Evolutionary conservation across 306 rosid species (phyloP).

Genomic region (Phaseolus lunatus): DNA sequence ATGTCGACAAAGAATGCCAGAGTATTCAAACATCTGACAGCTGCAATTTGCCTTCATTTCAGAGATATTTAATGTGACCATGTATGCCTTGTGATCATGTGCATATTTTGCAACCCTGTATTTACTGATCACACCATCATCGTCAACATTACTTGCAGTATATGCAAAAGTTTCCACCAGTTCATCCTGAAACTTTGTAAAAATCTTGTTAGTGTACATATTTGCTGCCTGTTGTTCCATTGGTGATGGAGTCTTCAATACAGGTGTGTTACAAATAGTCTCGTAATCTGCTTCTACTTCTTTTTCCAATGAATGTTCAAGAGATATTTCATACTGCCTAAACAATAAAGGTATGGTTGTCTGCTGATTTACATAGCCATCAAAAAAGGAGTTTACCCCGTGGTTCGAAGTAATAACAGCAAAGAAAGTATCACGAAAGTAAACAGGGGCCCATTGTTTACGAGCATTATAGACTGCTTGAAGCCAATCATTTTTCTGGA

Average conservation of each 20-base stretch:
- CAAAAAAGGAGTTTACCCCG: conserved; percentile 68
- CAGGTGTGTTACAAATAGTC: conserved; percentile 68
- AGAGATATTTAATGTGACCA: conserved; percentile 59
- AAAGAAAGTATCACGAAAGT: conserved; percentile 77
- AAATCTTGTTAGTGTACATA: conserved; percentile 69
- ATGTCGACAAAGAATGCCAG: conserved; percentile 76
- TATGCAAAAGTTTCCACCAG: conserved; percentile 79
- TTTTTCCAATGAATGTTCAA: conserved; percentile 70
- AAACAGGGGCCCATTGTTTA: conserved; percentile 88
- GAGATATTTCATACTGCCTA: conserved; percentile 76
- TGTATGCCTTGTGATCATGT: conserved; percentile 70
- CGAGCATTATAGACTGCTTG: conserved; percentile 84
- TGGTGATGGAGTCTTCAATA: conserved; percentile 80
- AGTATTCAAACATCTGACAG: conserved; percentile 88
- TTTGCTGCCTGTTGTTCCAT: conserved; percentile 88
- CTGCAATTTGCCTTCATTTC: conserved; percentile 73
- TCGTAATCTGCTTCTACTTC: conserved; percentile 79
- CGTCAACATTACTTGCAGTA: conserved; percentile 72
- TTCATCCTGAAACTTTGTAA: conserved; percentile 79
- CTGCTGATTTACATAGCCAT: conserved; percentile 81
- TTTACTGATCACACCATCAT: conserved; percentile 60
- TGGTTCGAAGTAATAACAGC: conserved; percentile 66
- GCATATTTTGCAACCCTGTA: conserved; percentile 83
- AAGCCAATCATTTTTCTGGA: conserved; percentile 76
- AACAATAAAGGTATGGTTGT: conserved; percentile 70